Evolutionary conservation across 2,329 filamentous ascomycete genomes (phyloP).

Genomic region (Arthrinium puccinioides): DNA sequence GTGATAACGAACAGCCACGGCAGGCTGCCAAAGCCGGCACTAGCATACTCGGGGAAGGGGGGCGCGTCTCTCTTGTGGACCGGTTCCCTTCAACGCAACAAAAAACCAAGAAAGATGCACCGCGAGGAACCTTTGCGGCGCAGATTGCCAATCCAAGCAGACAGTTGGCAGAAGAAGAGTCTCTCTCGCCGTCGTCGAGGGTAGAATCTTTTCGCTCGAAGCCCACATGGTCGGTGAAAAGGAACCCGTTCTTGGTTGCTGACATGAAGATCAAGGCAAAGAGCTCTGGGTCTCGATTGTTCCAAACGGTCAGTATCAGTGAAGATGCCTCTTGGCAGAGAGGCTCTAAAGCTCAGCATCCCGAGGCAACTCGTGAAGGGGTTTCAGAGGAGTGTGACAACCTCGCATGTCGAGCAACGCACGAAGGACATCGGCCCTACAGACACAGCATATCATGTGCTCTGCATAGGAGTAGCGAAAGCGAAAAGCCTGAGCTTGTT

Average conservation of each 20-base stretch:
- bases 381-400: slow-evolving; percentile 17
- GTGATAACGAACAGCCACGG: no score
- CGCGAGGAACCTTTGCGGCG: no score
- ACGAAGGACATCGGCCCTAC: slow-evolving; percentile 18
- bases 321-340: background rate
- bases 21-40: no score
- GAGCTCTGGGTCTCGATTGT: background rate
- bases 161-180: no score
- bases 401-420: slow-evolving; percentile 20
- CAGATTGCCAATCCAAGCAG: no score
- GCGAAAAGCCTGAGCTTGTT: no score
- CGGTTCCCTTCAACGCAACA: no score
- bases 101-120: no score
- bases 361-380: background rate
- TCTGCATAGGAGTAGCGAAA: slow-evolving; percentile 12
- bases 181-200: background rate
- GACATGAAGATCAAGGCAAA: slow-evolving; percentile 9
- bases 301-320: background rate
- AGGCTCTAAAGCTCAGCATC: background rate
- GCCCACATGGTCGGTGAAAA: slow-evolving; percentile 7
- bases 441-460: slow-evolving; percentile 26
- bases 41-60: no score
- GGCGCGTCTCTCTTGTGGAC: no score
- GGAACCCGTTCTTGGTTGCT: slow-evolving; percentile 16
- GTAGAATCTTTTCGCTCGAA: background rate